A percentile compares a stretch with the other conserved stretches of the same genome.
Conservation (phyloP, 768 basidiomycete genomes). For the Xerocomellus amylosporus region DNA sequence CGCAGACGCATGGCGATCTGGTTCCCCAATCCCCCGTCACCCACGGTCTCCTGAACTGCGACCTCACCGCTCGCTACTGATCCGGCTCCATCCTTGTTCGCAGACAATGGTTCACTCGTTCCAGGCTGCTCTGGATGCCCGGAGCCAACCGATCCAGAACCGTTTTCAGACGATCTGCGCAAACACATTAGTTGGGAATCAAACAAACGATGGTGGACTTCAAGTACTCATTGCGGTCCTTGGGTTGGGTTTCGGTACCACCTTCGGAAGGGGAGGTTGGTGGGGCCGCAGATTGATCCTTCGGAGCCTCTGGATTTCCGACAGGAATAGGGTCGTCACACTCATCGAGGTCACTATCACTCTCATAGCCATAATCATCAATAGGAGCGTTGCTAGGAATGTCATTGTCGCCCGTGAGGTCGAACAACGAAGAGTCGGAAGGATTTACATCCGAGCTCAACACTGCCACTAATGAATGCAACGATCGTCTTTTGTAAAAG, state of each 20-base stretch:
- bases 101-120: neutral
- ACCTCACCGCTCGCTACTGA: slow-evolving; percentile 10
- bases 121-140: slow-evolving; percentile 14
- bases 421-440: slow-evolving; percentile 11
- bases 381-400: slow-evolving; percentile 5
- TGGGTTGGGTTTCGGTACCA: neutral
- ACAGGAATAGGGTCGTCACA: slow-evolving; percentile 5
- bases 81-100: neutral
- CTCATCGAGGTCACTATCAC: slow-evolving; percentile 38
- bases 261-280: neutral
- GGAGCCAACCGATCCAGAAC: slow-evolving; percentile 14
- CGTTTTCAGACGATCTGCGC: slow-evolving; percentile 10
- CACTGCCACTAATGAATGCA: slow-evolving; percentile 9
- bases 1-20: slow-evolving; percentile 7
- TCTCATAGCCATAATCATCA: slow-evolving; percentile 31
- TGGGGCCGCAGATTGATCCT: neutral
- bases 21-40: neutral
- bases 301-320: neutral
- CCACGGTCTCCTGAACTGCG: neutral
- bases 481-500: neutral
- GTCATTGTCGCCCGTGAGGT: slow-evolving; percentile 11
- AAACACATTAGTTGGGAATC: neutral
- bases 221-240: slow-evolving; percentile 10
- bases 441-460: slow-evolving; percentile 7
- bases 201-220: neutral